Evolutionary conservation across 2,329 filamentous ascomycete genomes (phyloP), one percentile per base, ranked within the genome.

Genomic region (Alternaria sp.): DNA sequence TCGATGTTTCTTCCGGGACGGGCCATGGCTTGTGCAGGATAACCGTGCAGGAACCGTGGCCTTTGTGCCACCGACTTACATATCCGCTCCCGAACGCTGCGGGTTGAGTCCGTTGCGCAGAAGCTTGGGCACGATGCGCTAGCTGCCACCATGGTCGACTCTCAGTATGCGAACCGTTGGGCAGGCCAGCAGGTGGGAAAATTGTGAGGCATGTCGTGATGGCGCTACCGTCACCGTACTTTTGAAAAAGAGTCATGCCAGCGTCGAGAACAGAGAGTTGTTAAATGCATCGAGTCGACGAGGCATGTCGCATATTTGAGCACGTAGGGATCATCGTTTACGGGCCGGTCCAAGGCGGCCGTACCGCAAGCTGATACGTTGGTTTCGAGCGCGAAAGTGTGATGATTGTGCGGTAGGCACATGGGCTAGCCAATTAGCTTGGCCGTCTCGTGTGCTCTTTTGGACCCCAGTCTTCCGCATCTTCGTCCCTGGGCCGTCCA

Each of bases 31-130:
- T 58, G 50, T 56, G 60, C 62, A 61, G 60, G 51, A 62, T 60
- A 60, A 46, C 54, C 46, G 66, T 66, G 60, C 62, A 68, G 60
- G 62, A 56, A 64, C 54, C 58, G 62, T 61, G 63, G 67, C 67
- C 54, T 52, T 54, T 46, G 70, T 70, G 66, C 61, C 65, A 69
- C 67, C 63, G 56, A 57, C 62, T 53, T 62, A 62, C 68, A 65
- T 60, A 63, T 60, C 61, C 62, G 62, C 54, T 63, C 60, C 54
- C 50, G 55, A 42, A 48, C 57, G 55, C 56, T 51, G 61, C 41
- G 55, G 29, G 41, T 36, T 54, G 48, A 42, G 46, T 37, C 36
- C 13, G 64, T 62, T 61, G 64, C 60, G 66, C 61, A 56, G 54
- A 54, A 51, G 56, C 56, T 63, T 56, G 61, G 61, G 59, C 61